Percentiles rank a stretch among this genome's conserved stretches.
phyloP scores from a whole-genome alignment of 371 early-diverging fungal species.

The Polyrhizophydium stewartii region DNA sequence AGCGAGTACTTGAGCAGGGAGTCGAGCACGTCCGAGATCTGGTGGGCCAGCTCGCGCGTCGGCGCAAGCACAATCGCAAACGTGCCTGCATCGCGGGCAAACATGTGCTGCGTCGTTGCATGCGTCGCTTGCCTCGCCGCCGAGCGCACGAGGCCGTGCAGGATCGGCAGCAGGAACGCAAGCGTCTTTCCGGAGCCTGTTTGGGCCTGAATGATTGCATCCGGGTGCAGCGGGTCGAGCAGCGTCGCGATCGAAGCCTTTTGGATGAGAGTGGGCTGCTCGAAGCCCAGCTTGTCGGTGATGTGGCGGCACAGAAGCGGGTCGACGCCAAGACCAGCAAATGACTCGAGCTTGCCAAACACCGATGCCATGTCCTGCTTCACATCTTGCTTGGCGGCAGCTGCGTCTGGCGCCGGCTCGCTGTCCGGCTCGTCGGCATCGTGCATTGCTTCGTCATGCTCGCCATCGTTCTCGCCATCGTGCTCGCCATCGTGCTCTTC shows the following conservation, averaged over 20 bases:
- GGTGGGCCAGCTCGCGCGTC: constrained; percentile 98
- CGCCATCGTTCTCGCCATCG: no score
- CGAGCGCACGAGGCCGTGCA: constrained; percentile 30
- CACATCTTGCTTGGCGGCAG: no score
- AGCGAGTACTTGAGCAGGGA: constrained; percentile 47
- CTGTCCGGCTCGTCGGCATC: no score
- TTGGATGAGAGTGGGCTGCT: constrained; percentile 68
- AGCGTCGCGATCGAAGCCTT: constrained; percentile 53
- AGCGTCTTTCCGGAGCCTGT: constrained; percentile 99
- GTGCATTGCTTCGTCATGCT: no score
- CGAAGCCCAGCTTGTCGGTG: constrained; percentile 57
- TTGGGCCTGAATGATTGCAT: constrained; percentile 90
- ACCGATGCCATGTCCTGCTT: no score
- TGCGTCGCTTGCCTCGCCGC: constrained; percentile 14
- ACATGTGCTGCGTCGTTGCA: constrained; percentile 11
- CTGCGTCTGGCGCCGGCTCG: no score
- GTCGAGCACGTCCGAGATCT: constrained; percentile 77
- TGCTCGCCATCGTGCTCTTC: no score
- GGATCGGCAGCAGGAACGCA: constrained; percentile 87
- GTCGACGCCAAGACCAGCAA: constrained; percentile 71
- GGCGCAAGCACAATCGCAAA: constrained; percentile 87
- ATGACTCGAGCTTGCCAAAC: constrained; percentile 35
- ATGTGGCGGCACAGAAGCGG: constrained; percentile 62
- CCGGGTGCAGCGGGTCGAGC: constrained; percentile 44
- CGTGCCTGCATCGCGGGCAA: constrained; percentile 49